These are phyloP conservation scores for Neoascochyta sp. DNA, from an alignment of 2,329 filamentous ascomycete species.

Conservation along the genomic window DNA sequence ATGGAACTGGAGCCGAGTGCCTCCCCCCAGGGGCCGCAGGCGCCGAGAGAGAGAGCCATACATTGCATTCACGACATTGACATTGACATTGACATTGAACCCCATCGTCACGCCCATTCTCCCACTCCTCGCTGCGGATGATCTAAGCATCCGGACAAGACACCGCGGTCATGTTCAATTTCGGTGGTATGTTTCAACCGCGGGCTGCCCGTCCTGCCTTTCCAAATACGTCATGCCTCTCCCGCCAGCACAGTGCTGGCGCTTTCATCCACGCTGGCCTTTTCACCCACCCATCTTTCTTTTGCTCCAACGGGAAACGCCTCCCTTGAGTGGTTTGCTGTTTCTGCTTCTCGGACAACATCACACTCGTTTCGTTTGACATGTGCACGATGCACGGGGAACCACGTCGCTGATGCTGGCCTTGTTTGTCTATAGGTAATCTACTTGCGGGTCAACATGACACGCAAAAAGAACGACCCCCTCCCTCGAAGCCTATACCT, in stretches of 20 bases:
- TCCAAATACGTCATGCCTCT: constrained; percentile 6
- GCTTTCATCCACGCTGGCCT: background rate
- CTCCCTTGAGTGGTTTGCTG: no score
- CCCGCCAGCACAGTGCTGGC: background rate
- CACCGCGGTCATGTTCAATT: constrained; percentile 33
- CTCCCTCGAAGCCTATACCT: constrained; percentile 49
- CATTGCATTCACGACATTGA: no score
- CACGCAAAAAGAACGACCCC: constrained; percentile 41
- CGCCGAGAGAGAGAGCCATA: constrained; percentile 8
- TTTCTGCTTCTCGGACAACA: constrained; percentile 13
- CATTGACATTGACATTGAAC: no score
- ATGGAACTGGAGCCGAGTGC: constrained; percentile 10
- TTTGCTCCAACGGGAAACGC: no score
- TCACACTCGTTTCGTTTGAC: constrained; percentile 30
- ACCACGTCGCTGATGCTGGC: constrained; percentile 28
- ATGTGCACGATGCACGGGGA: constrained; percentile 19
- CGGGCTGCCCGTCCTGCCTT: constrained; percentile 1
- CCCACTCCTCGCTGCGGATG: background rate
- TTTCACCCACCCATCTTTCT: no score
- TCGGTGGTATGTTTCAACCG: constrained; percentile 32
- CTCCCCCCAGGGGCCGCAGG: constrained; percentile 4
- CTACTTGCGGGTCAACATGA: constrained; percentile 41
- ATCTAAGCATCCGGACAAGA: background rate
- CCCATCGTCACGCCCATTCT: constrained; percentile 4
- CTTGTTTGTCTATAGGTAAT: constrained; percentile 24